A percentile compares a stretch with the other conserved stretches of the same genome.
Conservation (phyloP, 164 flowering plant genomes). For the Platanus orientalis region DNA sequence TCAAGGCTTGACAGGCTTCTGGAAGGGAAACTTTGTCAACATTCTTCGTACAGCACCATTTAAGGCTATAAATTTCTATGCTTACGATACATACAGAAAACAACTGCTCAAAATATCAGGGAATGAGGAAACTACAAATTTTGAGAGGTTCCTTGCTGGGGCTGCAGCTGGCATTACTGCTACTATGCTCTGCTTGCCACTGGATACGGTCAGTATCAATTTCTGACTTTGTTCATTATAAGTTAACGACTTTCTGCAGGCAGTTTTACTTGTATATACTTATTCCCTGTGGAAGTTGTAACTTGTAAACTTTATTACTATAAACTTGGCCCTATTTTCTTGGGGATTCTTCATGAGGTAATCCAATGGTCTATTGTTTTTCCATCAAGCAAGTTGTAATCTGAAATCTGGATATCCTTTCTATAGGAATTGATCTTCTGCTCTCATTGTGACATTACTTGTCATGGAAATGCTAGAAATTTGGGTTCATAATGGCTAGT, state of each 20-base stretch:
- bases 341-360: too few species aligned
- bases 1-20: constrained; percentile 83
- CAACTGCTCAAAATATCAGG: constrained; percentile 59
- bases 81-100: constrained; percentile 86
- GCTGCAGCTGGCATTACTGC: constrained; percentile 94
- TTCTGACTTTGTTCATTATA: constrained; percentile 3
- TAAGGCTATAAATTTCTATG: constrained; percentile 81
- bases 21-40: constrained; percentile 91
- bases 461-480: neutral
- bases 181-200: constrained; percentile 76
- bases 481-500: neutral
- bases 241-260: neutral
- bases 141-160: constrained; percentile 89
- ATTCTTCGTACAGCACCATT: constrained; percentile 96
- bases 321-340: too few species aligned
- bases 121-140: constrained; percentile 70
- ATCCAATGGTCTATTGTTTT: too few species aligned
- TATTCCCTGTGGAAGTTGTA: too few species aligned
- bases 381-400: too few species aligned
- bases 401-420: too few species aligned
- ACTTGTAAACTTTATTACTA: too few species aligned
- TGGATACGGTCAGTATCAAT: constrained; percentile 71
- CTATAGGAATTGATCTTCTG: too few species aligned
- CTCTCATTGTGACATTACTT: neutral
- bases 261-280: neutral